Evolutionary conservation across 768 basidiomycete species (phyloP), one percentile per base, ranked within the genome.

Genomic region (Rhodotorula graminis): DNA sequence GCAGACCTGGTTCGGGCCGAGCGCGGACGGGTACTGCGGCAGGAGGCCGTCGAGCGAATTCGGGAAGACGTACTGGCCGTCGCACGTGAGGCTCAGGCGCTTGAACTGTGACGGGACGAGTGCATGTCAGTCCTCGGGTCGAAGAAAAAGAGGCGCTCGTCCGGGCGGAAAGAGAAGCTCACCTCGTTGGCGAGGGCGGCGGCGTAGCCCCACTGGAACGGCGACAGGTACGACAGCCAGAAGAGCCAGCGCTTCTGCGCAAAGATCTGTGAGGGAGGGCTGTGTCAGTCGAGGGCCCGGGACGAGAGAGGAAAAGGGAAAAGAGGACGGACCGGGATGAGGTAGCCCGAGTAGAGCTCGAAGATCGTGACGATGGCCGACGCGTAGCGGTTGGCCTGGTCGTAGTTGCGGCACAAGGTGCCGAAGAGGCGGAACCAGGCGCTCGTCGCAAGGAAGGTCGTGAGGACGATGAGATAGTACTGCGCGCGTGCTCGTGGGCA

Each of bases 161-260:
- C 6, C 18, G 3, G 12, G n/a, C 52, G 50, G 21, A 33, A 71
- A 25, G 68, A 49, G 61, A 70, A 44, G 8, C 66, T 40, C 65
- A 77, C 77, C 71, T 95, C 92, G 80, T 93, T 93, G 80, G 89
- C 87, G 87, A 94, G 89, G 47, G 85, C 82, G 3, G 86, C 87
- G 75, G 89, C 86, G 85, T 90, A 93, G 0, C 86, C 87, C 82
- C 90, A 92, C 40, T 42, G 42, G 27, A 93, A 81, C 0, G 92
- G 92, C 77, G 93, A 88, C 71, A 92, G 79, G 80, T 92, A 92
- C 47, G 78, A 77, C 65, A 82, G 85, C 90, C 80, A 82, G 83
- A 90, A 91, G 16, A 93, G 79, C 89, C 89, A 92, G 56, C 87
- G 83, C 79, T 90, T 89, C 88, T 90, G 90, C 72, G 85, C 83